Evolutionary conservation across 2,329 filamentous ascomycete species (phyloP).

Genomic region (Colletotrichum noveboracense): DNA sequence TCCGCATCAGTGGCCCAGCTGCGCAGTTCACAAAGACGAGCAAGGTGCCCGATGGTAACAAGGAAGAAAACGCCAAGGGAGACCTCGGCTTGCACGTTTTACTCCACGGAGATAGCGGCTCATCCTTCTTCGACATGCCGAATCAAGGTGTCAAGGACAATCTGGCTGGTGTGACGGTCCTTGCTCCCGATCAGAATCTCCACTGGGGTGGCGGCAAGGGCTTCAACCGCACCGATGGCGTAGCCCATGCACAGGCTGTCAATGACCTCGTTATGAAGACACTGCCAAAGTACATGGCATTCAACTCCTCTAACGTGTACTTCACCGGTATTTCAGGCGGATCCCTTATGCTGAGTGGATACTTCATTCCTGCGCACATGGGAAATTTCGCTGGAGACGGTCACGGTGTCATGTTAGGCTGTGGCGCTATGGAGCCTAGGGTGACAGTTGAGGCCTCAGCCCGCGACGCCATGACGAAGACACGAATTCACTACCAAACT

Average conservation of each 20-base stretch:
- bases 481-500: constrained; percentile 61
- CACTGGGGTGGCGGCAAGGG: constrained; percentile 63
- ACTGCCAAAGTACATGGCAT: constrained; percentile 57
- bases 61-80: constrained; percentile 28
- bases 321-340: constrained; percentile 65
- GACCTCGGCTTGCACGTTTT: constrained; percentile 59
- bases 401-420: constrained; percentile 59
- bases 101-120: constrained; percentile 64
- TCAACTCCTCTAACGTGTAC: constrained; percentile 55
- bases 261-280: constrained; percentile 53
- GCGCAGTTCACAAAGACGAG: constrained; percentile 55
- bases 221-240: constrained; percentile 58
- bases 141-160: constrained; percentile 56
- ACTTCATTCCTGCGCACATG: constrained; percentile 63
- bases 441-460: constrained; percentile 50
- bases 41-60: constrained; percentile 41
- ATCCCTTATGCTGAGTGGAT: constrained; percentile 56
- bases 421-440: constrained; percentile 58
- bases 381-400: constrained; percentile 46
- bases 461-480: constrained; percentile 45
- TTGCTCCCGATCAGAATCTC: constrained; percentile 58
- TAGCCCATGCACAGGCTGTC: constrained; percentile 60
- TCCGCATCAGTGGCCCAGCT: constrained; percentile 60
- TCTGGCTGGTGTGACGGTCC: constrained; percentile 56
- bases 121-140: constrained; percentile 63